phyloP scores from a whole-genome alignment of 2,329 filamentous ascomycete genomes.

The Calonectria pseudoreteaudii region DNA sequence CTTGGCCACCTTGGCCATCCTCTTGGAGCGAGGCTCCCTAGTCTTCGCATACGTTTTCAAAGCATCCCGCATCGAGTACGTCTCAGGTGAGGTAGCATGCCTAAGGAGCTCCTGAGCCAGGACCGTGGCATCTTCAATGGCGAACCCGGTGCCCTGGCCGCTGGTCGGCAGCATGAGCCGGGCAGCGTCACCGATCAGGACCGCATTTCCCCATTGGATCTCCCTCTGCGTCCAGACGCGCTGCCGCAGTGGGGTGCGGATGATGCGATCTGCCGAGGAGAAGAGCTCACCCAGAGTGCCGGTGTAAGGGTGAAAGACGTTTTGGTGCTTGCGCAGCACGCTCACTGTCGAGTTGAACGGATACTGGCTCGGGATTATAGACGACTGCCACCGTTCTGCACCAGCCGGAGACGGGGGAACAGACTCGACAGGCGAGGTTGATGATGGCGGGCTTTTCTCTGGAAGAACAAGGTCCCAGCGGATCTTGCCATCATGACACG shows the following conservation, averaged over 20 bases:
- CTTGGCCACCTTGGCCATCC: constrained; percentile 35
- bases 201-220: constrained; percentile 35
- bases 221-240: constrained; percentile 40
- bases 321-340: constrained; percentile 24
- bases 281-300: constrained; percentile 35
- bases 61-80: constrained; percentile 13
- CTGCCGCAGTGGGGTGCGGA: constrained; percentile 39
- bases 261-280: constrained; percentile 37
- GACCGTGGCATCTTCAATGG: constrained; percentile 41
- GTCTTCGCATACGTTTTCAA: constrained; percentile 35
- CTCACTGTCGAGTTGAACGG: constrained; percentile 22
- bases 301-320: constrained; percentile 35
- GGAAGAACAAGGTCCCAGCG: constrained; percentile 43
- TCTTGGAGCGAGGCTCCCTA: constrained; percentile 35
- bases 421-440: background rate
- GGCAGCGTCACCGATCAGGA: constrained; percentile 39
- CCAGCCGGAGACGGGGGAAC: background rate
- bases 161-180: constrained; percentile 42
- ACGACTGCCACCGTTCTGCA: constrained; percentile 29
- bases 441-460: constrained; percentile 27
- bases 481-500: constrained; percentile 32
- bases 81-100: constrained; percentile 6
- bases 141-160: constrained; percentile 42
- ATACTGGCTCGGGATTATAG: constrained; percentile 30
- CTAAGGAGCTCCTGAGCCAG: constrained; percentile 33